These are phyloP conservation scores for Pseudocercospora fijiensis DNA, from an alignment of 2,329 filamentous ascomycete species.

Conservation along the genomic window DNA sequence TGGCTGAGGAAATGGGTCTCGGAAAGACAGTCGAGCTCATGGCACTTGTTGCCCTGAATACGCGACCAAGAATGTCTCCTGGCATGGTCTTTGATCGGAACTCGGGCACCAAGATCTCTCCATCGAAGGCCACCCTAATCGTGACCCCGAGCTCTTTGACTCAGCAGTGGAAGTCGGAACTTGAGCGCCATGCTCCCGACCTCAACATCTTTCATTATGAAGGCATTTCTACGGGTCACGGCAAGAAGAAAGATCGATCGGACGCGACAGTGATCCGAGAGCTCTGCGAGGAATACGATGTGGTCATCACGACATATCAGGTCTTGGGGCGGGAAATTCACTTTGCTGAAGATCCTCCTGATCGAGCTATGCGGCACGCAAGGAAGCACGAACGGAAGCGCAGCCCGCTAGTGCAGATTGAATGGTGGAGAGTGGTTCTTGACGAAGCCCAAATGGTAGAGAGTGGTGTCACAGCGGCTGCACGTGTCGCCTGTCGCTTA, in stretches of 20 bases:
- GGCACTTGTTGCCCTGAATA: slow-evolving; percentile 66
- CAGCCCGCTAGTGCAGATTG: slow-evolving; percentile 76
- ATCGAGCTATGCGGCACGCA: slow-evolving; percentile 62
- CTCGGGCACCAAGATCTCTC: slow-evolving; percentile 47
- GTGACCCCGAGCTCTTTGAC: slow-evolving; percentile 62
- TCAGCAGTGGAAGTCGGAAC: slow-evolving; percentile 62
- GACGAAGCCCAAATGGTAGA: slow-evolving; percentile 91
- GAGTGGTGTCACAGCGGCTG: slow-evolving; percentile 79
- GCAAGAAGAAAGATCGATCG: slow-evolving; percentile 33
- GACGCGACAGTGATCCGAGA: slow-evolving; percentile 47
- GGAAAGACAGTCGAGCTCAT: slow-evolving; percentile 79
- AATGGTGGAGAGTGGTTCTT: slow-evolving; percentile 80
- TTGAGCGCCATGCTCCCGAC: slow-evolving; percentile 57
- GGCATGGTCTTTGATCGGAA: slow-evolving; percentile 38
- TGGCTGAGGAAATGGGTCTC: slow-evolving; percentile 80
- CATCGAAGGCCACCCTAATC: slow-evolving; percentile 60
- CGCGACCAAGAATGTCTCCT: slow-evolving; percentile 40
- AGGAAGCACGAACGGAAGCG: slow-evolving; percentile 57
- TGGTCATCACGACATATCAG: slow-evolving; percentile 63
- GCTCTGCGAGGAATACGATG: slow-evolving; percentile 51
- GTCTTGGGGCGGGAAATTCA: slow-evolving; percentile 79
- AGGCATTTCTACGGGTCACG: slow-evolving; percentile 45
- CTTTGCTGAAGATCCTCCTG: slow-evolving; percentile 68
- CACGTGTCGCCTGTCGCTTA: slow-evolving; percentile 73
- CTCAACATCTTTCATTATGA: slow-evolving; percentile 58